phyloP scores from a whole-genome alignment of 129 eudicot species.

The Pulicaria dysenterica region DNA sequence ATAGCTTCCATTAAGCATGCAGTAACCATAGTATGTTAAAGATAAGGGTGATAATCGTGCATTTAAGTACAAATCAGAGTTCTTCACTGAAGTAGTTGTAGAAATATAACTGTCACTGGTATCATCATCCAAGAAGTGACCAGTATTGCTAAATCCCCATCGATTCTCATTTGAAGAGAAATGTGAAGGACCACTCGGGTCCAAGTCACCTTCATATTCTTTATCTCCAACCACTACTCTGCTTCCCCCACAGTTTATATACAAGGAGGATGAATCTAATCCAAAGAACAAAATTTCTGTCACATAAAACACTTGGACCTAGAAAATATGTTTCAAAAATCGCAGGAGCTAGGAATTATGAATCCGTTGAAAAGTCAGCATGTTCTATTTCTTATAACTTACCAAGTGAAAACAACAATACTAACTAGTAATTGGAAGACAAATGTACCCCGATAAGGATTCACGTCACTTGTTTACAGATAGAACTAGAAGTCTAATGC shows the following conservation, averaged over 20 bases:
- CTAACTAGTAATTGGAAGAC: too few relatives aligned
- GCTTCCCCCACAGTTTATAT: conserved; percentile 79
- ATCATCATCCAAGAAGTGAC: conserved; percentile 59
- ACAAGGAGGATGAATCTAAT: conserved; percentile 48
- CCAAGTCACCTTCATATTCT: conserved; percentile 45
- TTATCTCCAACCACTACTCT: conserved; percentile 26
- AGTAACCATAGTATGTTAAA: conserved; percentile 66
- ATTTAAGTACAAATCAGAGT: conserved; percentile 37
- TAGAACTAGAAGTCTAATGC: too few relatives aligned
- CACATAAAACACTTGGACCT: not conserved
- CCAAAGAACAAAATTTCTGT: not conserved
- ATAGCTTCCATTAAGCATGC: conserved; percentile 65
- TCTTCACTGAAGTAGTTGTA: conserved; percentile 20
- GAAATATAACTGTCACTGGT: conserved; percentile 5
- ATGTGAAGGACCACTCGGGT: conserved; percentile 41
- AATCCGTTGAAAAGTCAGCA: too few relatives aligned
- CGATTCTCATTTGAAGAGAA: conserved; percentile 40
- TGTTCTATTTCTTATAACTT: too few relatives aligned
- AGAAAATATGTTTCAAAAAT: too few relatives aligned
- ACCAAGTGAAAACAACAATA: too few relatives aligned
- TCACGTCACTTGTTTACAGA: too few relatives aligned
- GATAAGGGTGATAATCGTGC: conserved; percentile 74
- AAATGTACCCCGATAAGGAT: too few relatives aligned
- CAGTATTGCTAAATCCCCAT: conserved; percentile 91
- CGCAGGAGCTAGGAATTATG: too few relatives aligned